A percentile compares a stretch with the other conserved stretches of the same genome.
phyloP scores from a whole-genome alignment of 139 green algal species.

The Tetraselmis striata region DNA sequence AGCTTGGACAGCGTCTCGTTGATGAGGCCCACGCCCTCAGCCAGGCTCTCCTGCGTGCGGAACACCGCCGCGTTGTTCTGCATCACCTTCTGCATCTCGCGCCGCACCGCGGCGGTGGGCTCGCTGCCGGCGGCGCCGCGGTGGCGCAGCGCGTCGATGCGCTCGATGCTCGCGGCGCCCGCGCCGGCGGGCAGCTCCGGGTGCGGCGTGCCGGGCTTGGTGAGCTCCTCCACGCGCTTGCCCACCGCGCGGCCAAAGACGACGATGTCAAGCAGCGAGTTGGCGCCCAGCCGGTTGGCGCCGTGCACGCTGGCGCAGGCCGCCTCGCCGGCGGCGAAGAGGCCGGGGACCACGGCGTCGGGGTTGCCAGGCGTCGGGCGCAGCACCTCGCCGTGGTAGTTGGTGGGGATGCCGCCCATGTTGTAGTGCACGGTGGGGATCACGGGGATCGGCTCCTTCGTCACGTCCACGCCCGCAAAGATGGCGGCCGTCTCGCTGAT shows the following conservation, averaged over 20 bases:
- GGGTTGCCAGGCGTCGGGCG: conserved; percentile 49
- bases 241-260: conserved; percentile 96
- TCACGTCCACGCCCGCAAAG: conserved; percentile 96
- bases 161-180: conserved; percentile 66
- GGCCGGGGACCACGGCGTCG: conserved; percentile 82
- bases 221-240: conserved; percentile 54
- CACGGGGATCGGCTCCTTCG: conserved; percentile 94
- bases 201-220: conserved; percentile 80
- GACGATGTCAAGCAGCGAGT: conserved; percentile 98
- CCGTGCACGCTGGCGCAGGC: conserved; percentile 92
- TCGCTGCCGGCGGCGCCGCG: conserved; percentile 67
- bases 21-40: conserved; percentile 76
- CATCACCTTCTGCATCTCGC: conserved; percentile 79
- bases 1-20: conserved; percentile 78
- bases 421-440: conserved; percentile 99
- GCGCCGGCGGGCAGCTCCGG: conserved; percentile 60
- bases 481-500: conserved; percentile 98
- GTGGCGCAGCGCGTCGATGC: conserved; percentile 84
- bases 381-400: conserved; percentile 84
- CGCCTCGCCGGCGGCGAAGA: conserved; percentile 91
- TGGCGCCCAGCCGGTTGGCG: conserved; percentile 97
- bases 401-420: conserved; percentile 98
- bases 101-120: conserved; percentile 67
- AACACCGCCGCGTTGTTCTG: conserved; percentile 93
- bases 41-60: conserved; percentile 81